Evolutionary conservation across 2,329 filamentous ascomycete species (phyloP).

Genomic region (Fusarium continuum): DNA sequence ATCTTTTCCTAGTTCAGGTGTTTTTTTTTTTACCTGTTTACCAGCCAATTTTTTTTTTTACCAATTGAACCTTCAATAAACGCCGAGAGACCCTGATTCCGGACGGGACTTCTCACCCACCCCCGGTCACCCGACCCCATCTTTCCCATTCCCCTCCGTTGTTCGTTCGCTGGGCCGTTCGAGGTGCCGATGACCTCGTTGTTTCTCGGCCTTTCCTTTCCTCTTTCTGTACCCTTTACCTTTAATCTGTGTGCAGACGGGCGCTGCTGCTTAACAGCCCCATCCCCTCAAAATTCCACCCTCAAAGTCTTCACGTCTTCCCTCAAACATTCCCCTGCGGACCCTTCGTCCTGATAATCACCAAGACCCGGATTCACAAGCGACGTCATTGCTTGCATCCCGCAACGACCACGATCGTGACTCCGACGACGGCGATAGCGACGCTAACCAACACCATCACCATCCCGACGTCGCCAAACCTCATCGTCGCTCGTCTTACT

Average conservation of each 20-base stretch:
- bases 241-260: slow-evolving; percentile 59
- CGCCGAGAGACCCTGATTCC: slow-evolving; percentile 36
- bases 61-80: slow-evolving; percentile 22
- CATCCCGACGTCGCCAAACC: slow-evolving; percentile 12
- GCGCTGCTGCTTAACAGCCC: slow-evolving; percentile 83
- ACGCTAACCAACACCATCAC: slow-evolving; percentile 49
- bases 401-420: slow-evolving; percentile 54
- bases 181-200: slow-evolving; percentile 46
- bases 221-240: slow-evolving; percentile 47
- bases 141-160: slow-evolving; percentile 38
- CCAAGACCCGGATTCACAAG: slow-evolving; percentile 54
- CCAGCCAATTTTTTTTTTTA: slow-evolving; percentile 3
- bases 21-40: slow-evolving; percentile 13
- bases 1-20: slow-evolving; percentile 14
- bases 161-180: slow-evolving; percentile 41
- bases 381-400: slow-evolving; percentile 49
- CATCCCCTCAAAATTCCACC: slow-evolving; percentile 85
- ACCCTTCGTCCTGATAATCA: slow-evolving; percentile 61
- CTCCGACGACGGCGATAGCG: slow-evolving; percentile 56
- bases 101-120: slow-evolving; percentile 24
- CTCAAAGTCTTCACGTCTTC: slow-evolving; percentile 71
- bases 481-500: slow-evolving; percentile 51
- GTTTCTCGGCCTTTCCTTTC: slow-evolving; percentile 35
- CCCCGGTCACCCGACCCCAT: slow-evolving; percentile 46
- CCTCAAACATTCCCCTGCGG: slow-evolving; percentile 88